Evolutionary conservation across 805 yeast species (phyloP).

Genomic region (Zygotorulaspora sp.): DNA sequence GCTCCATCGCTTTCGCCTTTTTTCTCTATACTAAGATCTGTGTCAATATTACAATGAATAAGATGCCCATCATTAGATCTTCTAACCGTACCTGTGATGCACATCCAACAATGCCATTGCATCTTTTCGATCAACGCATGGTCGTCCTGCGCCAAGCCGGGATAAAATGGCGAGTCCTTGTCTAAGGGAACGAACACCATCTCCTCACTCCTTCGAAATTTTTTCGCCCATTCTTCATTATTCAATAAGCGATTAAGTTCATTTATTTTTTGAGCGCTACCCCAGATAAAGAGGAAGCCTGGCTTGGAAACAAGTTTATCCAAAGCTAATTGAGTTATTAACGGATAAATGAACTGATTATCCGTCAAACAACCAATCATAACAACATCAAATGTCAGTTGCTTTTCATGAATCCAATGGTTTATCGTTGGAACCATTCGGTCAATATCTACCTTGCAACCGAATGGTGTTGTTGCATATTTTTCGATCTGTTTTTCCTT

Average conservation of each 20-base stretch:
- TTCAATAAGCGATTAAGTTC: constrained; percentile 54
- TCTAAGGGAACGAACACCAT: constrained; percentile 75
- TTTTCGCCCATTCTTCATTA: constrained; percentile 53
- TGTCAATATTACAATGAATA: constrained; percentile 88
- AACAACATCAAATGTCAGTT: constrained; percentile 75
- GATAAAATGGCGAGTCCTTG: constrained; percentile 59
- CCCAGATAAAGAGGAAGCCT: constrained; percentile 84
- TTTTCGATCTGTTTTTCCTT: constrained; percentile 54
- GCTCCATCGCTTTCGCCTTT: constrained; percentile 39
- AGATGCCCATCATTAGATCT: constrained; percentile 78
- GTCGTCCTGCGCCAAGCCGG: constrained; percentile 49
- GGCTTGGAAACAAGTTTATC: constrained; percentile 76
- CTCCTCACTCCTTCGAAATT: constrained; percentile 86
- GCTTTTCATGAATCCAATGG: constrained; percentile 55
- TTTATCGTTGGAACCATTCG: constrained; percentile 55
- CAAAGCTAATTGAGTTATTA: constrained; percentile 62
- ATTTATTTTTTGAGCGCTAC: constrained; percentile 66
- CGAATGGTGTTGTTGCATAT: constrained; percentile 60
- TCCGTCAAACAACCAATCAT: constrained; percentile 87
- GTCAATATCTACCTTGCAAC: constrained; percentile 49
- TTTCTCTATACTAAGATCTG: constrained; percentile 75
- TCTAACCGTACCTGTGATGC: constrained; percentile 90
- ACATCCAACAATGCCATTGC: constrained; percentile 98
- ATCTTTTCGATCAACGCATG: constrained; percentile 55
- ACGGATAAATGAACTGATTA: constrained; percentile 60